Evolutionary conservation across 2,329 filamentous ascomycete genomes (phyloP).

Genomic region (Stagonosporopsis tanaceti): DNA sequence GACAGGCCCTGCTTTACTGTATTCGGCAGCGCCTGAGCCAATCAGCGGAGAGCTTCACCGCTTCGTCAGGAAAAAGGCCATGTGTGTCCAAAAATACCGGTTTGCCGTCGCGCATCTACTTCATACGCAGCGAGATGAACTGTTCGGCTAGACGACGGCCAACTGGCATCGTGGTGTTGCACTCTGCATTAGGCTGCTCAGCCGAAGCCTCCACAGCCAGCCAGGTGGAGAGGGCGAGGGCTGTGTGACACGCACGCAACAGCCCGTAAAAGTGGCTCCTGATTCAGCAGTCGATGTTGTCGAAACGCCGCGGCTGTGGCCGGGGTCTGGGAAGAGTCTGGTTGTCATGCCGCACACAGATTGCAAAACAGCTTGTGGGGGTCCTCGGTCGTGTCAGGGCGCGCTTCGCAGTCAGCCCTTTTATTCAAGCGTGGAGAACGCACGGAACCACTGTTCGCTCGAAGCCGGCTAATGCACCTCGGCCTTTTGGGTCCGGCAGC

Average conservation of each 20-base stretch:
- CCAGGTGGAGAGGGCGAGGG: slow-evolving; percentile 35
- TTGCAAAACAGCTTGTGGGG: slow-evolving; percentile 32
- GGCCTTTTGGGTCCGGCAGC: slow-evolving; percentile 42
- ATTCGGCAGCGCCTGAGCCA: slow-evolving; percentile 19
- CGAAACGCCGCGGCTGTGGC: slow-evolving; percentile 37
- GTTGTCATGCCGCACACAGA: slow-evolving; percentile 40
- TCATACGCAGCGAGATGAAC: slow-evolving; percentile 37
- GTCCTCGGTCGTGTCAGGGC: slow-evolving; percentile 30
- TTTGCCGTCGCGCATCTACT: slow-evolving; percentile 26
- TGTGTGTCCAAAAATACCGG: slow-evolving; percentile 39
- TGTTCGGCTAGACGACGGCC: slow-evolving; percentile 35
- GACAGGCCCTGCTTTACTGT: slow-evolving; percentile 1
- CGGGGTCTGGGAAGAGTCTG: slow-evolving; percentile 40
- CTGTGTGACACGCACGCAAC: slow-evolving; percentile 33
- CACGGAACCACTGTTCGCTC: slow-evolving; percentile 47
- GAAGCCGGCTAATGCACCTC: slow-evolving; percentile 45
- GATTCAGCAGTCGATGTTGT: slow-evolving; percentile 31
- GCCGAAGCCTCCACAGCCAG: slow-evolving; percentile 31
- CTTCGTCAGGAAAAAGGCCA: slow-evolving; percentile 35
- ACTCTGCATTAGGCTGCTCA: slow-evolving; percentile 33
- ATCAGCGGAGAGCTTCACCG: slow-evolving; percentile 42
- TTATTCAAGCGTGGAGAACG: slow-evolving; percentile 39
- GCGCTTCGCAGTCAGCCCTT: slow-evolving; percentile 29
- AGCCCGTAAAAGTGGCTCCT: slow-evolving; percentile 25
- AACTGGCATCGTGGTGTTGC: slow-evolving; percentile 29